Evolutionary conservation across 192 early-diverging fungal genomes (phyloP).

Genomic region (Coemansia sp.): DNA sequence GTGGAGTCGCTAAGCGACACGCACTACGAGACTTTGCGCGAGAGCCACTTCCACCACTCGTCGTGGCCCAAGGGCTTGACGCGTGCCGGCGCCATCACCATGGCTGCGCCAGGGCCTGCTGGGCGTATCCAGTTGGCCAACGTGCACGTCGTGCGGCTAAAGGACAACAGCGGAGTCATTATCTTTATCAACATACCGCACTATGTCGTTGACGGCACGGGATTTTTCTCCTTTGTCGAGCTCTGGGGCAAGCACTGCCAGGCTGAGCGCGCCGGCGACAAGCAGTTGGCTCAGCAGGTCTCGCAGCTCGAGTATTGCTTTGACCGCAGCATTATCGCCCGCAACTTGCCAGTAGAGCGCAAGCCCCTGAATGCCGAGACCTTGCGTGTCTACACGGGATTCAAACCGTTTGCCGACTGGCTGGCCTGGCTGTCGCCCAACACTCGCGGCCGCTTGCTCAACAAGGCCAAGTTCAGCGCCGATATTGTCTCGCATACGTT

Average conservation of each 20-base stretch:
- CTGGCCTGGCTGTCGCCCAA: conserved; percentile 48
- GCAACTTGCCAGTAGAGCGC: conserved; percentile 29
- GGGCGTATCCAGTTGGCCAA: conserved; percentile 31
- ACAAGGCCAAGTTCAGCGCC: conserved; percentile 24
- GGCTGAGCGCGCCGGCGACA: conserved; percentile 3
- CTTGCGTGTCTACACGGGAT: conserved; percentile 17
- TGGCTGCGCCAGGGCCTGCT: background rate
- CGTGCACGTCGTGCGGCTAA: conserved; percentile 33
- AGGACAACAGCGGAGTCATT: conserved; percentile 34
- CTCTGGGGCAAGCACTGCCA: conserved; percentile 38
- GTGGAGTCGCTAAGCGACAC: conserved; percentile 24
- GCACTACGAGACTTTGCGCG: conserved; percentile 13
- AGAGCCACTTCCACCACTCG: conserved; percentile 35
- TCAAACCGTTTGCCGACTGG: conserved; percentile 40
- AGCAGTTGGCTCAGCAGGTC: background rate
- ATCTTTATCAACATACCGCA: conserved; percentile 47
- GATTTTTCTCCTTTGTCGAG: conserved; percentile 42
- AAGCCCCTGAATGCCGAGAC: conserved; percentile 26
- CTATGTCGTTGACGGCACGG: conserved; percentile 44
- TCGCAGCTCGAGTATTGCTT: conserved; percentile 21
- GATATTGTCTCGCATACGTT: conserved; percentile 34
- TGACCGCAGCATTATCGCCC: conserved; percentile 33
- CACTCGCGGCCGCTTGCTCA: conserved; percentile 31
- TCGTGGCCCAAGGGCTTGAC: conserved; percentile 41
- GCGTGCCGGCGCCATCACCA: conserved; percentile 29